Conservation (phyloP, 805 yeast species). For the Torulaspora maleeae region DNA sequence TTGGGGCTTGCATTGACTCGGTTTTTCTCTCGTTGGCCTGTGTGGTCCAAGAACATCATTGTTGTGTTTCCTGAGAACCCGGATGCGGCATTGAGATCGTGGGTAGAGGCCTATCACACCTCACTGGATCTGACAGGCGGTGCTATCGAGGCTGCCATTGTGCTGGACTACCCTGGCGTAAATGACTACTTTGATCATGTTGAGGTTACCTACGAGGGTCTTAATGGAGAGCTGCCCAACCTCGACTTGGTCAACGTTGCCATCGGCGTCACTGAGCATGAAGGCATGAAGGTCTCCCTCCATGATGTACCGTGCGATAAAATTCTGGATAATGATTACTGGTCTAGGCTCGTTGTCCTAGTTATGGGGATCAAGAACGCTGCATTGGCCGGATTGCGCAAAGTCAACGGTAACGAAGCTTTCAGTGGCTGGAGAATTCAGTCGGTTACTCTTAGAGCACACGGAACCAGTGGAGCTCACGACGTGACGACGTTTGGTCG, state of each 20-base stretch:
- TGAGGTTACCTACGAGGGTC: constrained; percentile 77
- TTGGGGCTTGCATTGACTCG: constrained; percentile 67
- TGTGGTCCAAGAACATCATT: constrained; percentile 94
- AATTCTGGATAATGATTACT: constrained; percentile 45
- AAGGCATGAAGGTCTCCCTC: constrained; percentile 63
- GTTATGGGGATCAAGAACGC: constrained; percentile 62
- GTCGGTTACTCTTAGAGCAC: constrained; percentile 74
- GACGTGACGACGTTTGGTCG: constrained; percentile 93
- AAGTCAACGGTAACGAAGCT: constrained; percentile 73
- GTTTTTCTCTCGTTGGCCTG: constrained; percentile 77
- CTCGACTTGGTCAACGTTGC: constrained; percentile 84
- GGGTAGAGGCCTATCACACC: constrained; percentile 94
- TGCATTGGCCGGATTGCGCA: constrained; percentile 63
- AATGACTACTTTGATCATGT: constrained; percentile 66
- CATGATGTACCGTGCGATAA: constrained; percentile 53
- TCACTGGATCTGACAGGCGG: constrained; percentile 87
- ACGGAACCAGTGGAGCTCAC: constrained; percentile 49
- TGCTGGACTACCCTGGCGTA: constrained; percentile 67
- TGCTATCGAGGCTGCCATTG: constrained; percentile 83
- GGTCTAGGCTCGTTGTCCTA: constrained; percentile 54
- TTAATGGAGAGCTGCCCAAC: constrained; percentile 94
- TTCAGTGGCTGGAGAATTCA: constrained; percentile 97
- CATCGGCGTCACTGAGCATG: constrained; percentile 67
- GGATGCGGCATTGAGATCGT: constrained; percentile 61
- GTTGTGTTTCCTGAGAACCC: constrained; percentile 77